These are phyloP conservation scores for Castanea crenata DNA, from an alignment of 306 rosid genomes.

Conservation along the genomic window DNA sequence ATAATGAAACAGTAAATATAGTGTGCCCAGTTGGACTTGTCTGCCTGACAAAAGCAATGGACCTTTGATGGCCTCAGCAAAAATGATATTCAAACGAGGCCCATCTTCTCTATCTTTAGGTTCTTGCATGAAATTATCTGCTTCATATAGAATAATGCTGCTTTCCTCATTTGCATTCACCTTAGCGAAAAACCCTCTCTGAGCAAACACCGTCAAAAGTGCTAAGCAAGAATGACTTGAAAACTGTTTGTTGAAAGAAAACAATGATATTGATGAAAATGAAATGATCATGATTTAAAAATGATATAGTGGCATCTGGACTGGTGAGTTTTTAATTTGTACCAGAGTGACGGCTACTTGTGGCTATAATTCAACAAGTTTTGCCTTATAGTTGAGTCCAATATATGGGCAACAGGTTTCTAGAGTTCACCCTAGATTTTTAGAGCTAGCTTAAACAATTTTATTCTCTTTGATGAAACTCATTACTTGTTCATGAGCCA, in stretches of 20 bases:
- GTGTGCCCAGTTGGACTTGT: constrained; percentile 72
- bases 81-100: constrained; percentile 48
- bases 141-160: constrained; percentile 37
- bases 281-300: not conserved
- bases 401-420: not conserved
- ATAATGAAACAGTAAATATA: constrained; percentile 65
- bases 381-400: not conserved
- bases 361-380: not conserved
- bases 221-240: constrained; percentile 41
- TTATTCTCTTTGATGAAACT: not conserved
- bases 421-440: not conserved
- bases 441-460: not conserved
- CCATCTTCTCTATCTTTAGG: constrained; percentile 41
- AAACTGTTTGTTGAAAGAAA: constrained; percentile 26
- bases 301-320: not conserved
- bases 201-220: constrained; percentile 69
- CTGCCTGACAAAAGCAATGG: constrained; percentile 76
- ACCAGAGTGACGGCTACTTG: not conserved
- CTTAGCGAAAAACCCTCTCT: constrained; percentile 53
- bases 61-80: constrained; percentile 91
- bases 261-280: constrained; percentile 1
- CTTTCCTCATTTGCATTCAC: constrained; percentile 40
- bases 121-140: constrained; percentile 31
- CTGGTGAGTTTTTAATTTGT: not conserved
- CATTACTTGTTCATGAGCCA: not conserved